phyloP scores from a whole-genome alignment of 495 filamentous ascomycete species.

The Penicillium samsonianum region DNA sequence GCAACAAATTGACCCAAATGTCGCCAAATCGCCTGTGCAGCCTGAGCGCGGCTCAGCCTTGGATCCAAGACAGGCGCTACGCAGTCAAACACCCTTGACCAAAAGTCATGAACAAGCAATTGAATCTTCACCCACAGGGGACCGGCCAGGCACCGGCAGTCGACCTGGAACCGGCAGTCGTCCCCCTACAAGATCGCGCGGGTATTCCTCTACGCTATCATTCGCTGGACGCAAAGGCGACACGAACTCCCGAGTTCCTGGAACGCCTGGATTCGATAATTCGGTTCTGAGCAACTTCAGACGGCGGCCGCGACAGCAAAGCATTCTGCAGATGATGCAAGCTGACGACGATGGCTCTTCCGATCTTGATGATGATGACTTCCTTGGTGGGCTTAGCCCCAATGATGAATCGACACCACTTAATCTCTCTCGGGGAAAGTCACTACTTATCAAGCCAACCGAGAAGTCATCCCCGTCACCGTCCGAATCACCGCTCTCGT shows the following conservation, averaged over 20 bases:
- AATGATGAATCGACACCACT: constrained; percentile 69
- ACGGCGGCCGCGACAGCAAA: constrained; percentile 64
- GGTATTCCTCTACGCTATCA: constrained; percentile 49
- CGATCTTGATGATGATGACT: constrained; percentile 52
- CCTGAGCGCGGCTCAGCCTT: constrained; percentile 21
- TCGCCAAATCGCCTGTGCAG: constrained; percentile 14
- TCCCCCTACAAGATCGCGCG: constrained; percentile 47
- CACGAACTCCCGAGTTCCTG: constrained; percentile 40
- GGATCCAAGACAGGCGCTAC: constrained; percentile 28
- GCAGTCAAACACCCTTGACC: constrained; percentile 39
- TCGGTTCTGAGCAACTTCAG: constrained; percentile 63
- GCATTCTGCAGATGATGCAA: constrained; percentile 65
- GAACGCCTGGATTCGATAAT: constrained; percentile 56
- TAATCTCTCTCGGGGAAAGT: constrained; percentile 42
- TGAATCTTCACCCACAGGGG: constrained; percentile 42
- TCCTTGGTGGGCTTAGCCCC: constrained; percentile 60
- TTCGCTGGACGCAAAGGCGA: constrained; percentile 47
- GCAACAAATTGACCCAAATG: constrained; percentile 13
- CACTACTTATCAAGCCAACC: constrained; percentile 25
- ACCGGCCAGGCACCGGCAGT: constrained; percentile 39
- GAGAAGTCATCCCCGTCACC: constrained; percentile 25
- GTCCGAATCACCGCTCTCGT: constrained; percentile 27
- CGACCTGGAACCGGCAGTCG: constrained; percentile 44
- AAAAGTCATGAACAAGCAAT: constrained; percentile 42
- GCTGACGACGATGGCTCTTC: constrained; percentile 51